Evolutionary conservation across 495 filamentous ascomycete species (phyloP).

Genomic region (Annulohypoxylon stygium): DNA sequence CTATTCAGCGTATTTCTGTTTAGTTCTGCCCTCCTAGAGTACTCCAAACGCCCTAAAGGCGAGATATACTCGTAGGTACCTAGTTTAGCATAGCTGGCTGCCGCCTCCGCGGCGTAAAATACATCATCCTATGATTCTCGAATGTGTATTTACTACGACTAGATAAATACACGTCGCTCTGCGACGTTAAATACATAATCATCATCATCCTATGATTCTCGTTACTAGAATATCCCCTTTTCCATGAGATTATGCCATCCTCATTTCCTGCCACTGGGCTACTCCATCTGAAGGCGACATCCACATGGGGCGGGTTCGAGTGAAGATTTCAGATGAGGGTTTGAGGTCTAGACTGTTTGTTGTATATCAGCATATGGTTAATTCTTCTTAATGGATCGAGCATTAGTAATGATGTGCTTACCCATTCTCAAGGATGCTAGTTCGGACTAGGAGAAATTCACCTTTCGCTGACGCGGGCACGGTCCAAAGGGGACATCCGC

Average conservation of each 20-base stretch:
- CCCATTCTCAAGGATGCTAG: slow-evolving; percentile 14
- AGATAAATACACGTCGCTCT: too few species aligned
- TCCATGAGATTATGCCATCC: neutral
- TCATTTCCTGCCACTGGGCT: slow-evolving; percentile 4
- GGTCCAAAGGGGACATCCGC: slow-evolving; percentile 11
- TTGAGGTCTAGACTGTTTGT: neutral
- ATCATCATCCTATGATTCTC: too few species aligned
- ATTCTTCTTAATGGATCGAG: neutral
- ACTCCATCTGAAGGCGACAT: neutral
- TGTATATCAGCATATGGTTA: neutral
- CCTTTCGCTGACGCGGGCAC: slow-evolving; percentile 1
- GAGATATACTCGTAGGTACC: too few species aligned
- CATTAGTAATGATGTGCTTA: neutral
- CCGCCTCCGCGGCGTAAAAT: too few species aligned
- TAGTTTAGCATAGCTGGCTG: too few species aligned
- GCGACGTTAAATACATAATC: too few species aligned
- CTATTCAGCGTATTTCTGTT: too few species aligned
- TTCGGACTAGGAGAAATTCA: neutral
- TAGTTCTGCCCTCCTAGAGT: too few species aligned
- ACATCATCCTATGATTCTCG: too few species aligned
- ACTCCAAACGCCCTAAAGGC: too few species aligned
- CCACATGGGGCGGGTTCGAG: neutral
- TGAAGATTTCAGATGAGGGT: slow-evolving; percentile 1
- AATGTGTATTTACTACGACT: too few species aligned
- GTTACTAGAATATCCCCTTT: neutral